A percentile compares a stretch with the other conserved stretches of the same genome.
phyloP scores from a whole-genome alignment of 805 yeast genomes.

The Candida railenensis region DNA sequence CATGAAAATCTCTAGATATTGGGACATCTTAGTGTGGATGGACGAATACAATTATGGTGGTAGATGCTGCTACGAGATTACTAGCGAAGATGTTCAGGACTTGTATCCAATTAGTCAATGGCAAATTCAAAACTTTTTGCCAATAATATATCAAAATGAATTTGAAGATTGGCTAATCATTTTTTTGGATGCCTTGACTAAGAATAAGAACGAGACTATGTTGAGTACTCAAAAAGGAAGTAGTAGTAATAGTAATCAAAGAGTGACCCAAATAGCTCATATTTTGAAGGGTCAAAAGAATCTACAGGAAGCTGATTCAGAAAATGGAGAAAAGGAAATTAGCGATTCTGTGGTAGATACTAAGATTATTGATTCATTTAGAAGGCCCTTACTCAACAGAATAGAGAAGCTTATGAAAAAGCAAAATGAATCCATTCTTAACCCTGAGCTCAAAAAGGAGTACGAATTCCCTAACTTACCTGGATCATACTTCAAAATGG shows the following conservation, averaged over 20 bases:
- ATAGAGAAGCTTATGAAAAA: slow-evolving; percentile 61
- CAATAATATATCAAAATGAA: slow-evolving; percentile 72
- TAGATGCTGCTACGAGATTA: slow-evolving; percentile 46
- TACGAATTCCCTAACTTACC: slow-evolving; percentile 76
- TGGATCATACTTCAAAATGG: slow-evolving; percentile 60
- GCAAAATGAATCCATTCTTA: slow-evolving; percentile 71
- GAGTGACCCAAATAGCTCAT: slow-evolving; percentile 68
- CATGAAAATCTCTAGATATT: slow-evolving; percentile 67
- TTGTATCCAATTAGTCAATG: slow-evolving; percentile 60
- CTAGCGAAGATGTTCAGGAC: slow-evolving; percentile 42
- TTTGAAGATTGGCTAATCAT: slow-evolving; percentile 85
- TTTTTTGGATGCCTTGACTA: slow-evolving; percentile 67
- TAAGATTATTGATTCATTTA: slow-evolving; percentile 37
- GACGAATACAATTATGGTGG: slow-evolving; percentile 89
- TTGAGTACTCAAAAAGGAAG: slow-evolving; percentile 16
- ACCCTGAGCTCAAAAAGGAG: slow-evolving; percentile 59
- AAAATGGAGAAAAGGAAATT: slow-evolving; percentile 29
- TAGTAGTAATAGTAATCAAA: slow-evolving; percentile 40
- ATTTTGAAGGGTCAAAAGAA: slow-evolving; percentile 44
- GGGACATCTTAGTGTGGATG: slow-evolving; percentile 97
- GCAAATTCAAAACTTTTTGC: slow-evolving; percentile 77
- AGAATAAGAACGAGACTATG: slow-evolving; percentile 45
- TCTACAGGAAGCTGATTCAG: slow-evolving; percentile 30
- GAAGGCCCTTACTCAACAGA: slow-evolving; percentile 65
- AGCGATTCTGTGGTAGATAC: slow-evolving; percentile 46